Conservation (phyloP, 2,329 filamentous ascomycete species). For the Thielaviopsis cerberus region DNA sequence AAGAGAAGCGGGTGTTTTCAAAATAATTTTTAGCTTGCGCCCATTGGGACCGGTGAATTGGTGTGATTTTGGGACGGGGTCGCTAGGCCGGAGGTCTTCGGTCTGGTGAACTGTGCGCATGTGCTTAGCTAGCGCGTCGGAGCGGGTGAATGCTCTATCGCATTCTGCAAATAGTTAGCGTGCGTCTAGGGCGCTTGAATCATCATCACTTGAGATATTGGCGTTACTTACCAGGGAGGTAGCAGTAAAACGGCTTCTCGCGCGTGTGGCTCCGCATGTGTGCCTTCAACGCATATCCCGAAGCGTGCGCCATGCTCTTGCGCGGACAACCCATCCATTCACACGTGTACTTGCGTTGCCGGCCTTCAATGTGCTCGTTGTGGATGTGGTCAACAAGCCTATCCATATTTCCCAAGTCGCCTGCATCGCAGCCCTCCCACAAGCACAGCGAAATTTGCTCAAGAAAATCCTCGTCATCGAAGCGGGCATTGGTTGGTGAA, state of each 20-base stretch:
- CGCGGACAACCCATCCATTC: slow-evolving; percentile 82
- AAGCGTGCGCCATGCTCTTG: slow-evolving; percentile 82
- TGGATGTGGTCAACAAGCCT: slow-evolving; percentile 68
- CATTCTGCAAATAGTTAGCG: slow-evolving; percentile 48
- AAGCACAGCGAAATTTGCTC: slow-evolving; percentile 63
- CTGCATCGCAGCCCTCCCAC: slow-evolving; percentile 57
- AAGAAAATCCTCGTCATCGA: slow-evolving; percentile 56
- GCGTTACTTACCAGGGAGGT: slow-evolving; percentile 54
- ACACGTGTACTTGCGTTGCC: slow-evolving; percentile 94
- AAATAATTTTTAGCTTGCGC: slow-evolving; percentile 42
- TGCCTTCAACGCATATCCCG: slow-evolving; percentile 84
- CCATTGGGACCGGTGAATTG: slow-evolving; percentile 19
- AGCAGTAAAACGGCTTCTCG: slow-evolving; percentile 97
- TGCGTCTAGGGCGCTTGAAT: too few relatives aligned
- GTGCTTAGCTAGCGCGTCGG: slow-evolving; percentile 89
- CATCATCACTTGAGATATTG: too few relatives aligned
- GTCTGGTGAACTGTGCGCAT: slow-evolving; percentile 96
- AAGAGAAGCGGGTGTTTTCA: slow-evolving; percentile 39
- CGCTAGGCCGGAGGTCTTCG: slow-evolving; percentile 67
- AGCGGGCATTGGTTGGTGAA: slow-evolving; percentile 46
- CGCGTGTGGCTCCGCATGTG: slow-evolving; percentile 96
- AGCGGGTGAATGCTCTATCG: slow-evolving; percentile 87
- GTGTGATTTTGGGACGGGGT: slow-evolving; percentile 40
- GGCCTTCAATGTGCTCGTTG: slow-evolving; percentile 79
- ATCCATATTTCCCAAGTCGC: slow-evolving; percentile 65